Evolutionary conservation across 202 grass and related monocot species (phyloP), one percentile per base, ranked within the genome.

Genomic region (Schoenoplectus tabernaemontani): DNA sequence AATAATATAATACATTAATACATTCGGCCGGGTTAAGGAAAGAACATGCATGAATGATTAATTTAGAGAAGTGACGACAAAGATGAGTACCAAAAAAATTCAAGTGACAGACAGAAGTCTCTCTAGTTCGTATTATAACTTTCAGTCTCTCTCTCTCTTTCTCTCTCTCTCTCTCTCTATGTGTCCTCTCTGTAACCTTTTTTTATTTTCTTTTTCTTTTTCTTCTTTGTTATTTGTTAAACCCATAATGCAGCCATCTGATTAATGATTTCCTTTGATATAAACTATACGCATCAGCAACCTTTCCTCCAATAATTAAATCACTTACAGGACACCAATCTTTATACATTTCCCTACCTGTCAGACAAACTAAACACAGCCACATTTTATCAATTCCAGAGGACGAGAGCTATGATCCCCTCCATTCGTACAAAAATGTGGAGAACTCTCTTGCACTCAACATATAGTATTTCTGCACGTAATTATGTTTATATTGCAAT

Each of bases 321-420:
- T 2, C 24, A 60, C 38, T 50, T 83, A 50, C 28, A 76, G 16
- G 81, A 83, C 66, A 83, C 36, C 23, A 72, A 38, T 76, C 70
- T 83, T 71, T 83, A 74, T 64, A 83, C 70, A 83, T 83, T 83
- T 76, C n/a, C 81, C 58, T 76, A 83, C 38, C 68, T 83, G 81
- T 76, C 70, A 76, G 78, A 80, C 59, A 83, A 74, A 83, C 68
- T 83, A n/a, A 53, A 76, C 51, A 64, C 78, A 80, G 59, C 59
- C 78, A 80, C 44, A 75, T 54, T 20, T 74, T 59, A 80, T 80
- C 28, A 46, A 32, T 80, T 80, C 42, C 75, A 51, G 57, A 47
- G 23, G 19, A 24, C 20, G 65, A 65, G 24, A 47, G 3, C 30
- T 13, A 11, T 65, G 2, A 28, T 65, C 59, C 39, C 43, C 78